Percentiles rank a stretch among this genome's conserved stretches.
phyloP scores from a whole-genome alignment of 371 early-diverging fungal species.

The Phascolomyces articulosus region DNA sequence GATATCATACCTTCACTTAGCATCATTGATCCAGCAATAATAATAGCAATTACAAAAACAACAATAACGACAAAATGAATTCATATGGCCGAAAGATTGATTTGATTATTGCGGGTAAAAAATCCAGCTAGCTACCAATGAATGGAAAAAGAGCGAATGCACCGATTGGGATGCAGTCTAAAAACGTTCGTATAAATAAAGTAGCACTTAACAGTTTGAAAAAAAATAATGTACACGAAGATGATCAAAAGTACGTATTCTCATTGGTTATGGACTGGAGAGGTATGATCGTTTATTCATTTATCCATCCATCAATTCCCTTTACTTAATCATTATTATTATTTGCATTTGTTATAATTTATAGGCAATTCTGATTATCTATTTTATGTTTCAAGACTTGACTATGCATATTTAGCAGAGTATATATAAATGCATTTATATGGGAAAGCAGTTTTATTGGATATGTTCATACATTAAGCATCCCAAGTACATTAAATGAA shows the following conservation, averaged over 20 bases:
- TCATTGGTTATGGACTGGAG: conserved; percentile 9
- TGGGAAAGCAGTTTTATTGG: too few relatives aligned
- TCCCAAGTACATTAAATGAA: conserved; percentile 3
- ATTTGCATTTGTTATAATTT: background rate
- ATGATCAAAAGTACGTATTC: background rate
- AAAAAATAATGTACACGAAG: background rate
- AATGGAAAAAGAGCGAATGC: conserved; percentile 4
- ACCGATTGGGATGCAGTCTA: conserved; percentile 1
- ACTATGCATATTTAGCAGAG: conserved; percentile 10
- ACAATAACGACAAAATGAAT: background rate
- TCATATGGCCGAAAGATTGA: conserved; percentile 4
- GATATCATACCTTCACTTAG: too few relatives aligned
- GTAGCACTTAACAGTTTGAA: conserved; percentile 5
- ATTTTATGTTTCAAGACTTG: background rate
- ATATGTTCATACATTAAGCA: background rate
- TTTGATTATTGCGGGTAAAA: conserved; percentile 1
- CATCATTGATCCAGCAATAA: too few relatives aligned
- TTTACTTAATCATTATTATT: background rate
- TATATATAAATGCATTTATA: too few relatives aligned
- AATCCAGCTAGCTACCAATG: background rate
- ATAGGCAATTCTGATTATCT: conserved; percentile 8
- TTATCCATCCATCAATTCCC: too few relatives aligned
- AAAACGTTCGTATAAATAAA: conserved; percentile 15
- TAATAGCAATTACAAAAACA: too few relatives aligned
- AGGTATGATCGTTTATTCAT: conserved; percentile 1